A percentile compares a stretch with the other conserved stretches of the same genome.
Conservation (phyloP, 805 yeast genomes). For the Candida mattraensis region DNA sequence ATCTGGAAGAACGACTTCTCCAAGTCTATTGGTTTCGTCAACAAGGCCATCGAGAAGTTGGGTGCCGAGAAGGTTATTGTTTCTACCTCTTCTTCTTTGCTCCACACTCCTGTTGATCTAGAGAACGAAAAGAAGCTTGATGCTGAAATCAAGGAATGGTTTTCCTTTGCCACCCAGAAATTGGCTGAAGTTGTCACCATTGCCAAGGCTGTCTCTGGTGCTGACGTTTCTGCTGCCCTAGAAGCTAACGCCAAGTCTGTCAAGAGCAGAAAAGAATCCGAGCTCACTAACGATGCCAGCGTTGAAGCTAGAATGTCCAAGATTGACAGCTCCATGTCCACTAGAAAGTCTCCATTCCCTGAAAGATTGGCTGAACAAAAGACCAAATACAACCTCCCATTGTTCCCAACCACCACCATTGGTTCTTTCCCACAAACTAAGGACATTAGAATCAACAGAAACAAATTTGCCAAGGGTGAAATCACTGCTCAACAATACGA, state of each 20-base stretch:
- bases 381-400: conserved; percentile 85
- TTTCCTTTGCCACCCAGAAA: conserved; percentile 98
- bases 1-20: conserved; percentile 97
- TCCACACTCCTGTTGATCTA: conserved; percentile 98
- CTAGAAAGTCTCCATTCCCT: conserved; percentile 86
- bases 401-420: conserved; percentile 99
- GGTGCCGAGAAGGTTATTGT: conserved; percentile 88
- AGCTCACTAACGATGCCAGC: conserved; percentile 86
- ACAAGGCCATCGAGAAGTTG: conserved; percentile 78
- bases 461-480: conserved; percentile 96
- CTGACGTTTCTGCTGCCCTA: conserved; percentile 72
- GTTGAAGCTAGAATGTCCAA: conserved; percentile 85
- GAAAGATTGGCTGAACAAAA: conserved; percentile 86
- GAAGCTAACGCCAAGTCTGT: conserved; percentile 86
- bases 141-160: conserved; percentile 93
- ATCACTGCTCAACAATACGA: conserved; percentile 94
- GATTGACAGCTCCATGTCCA: conserved; percentile 70
- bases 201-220: conserved; percentile 84
- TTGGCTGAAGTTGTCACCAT: conserved; percentile 85
- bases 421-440: conserved; percentile 99
- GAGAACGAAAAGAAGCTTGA: conserved; percentile 88
- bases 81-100: conserved; percentile 93
- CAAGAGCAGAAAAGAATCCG: conserved; percentile 80
- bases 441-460: conserved; percentile 98
- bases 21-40: conserved; percentile 78